A percentile compares a stretch with the other conserved stretches of the same genome.
These are phyloP conservation scores for Canavalia ensiformis DNA, from an alignment of 306 rosid genomes.

Conservation along the genomic window DNA sequence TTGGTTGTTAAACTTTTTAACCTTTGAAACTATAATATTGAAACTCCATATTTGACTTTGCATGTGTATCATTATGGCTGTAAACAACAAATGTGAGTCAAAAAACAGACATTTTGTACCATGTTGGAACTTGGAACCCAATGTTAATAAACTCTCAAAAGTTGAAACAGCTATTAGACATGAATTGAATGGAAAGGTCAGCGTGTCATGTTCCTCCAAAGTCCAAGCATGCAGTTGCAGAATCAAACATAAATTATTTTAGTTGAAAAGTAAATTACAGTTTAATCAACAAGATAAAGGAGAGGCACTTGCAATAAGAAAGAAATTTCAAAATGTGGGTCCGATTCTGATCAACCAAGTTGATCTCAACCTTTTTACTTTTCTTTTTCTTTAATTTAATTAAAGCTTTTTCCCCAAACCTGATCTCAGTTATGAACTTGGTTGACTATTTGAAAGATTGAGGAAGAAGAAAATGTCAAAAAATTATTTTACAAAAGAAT, in stretches of 20 bases:
- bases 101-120: constrained; percentile 34
- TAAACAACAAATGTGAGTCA: neutral
- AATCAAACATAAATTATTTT: constrained; percentile 21
- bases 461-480: neutral
- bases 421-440: constrained; percentile 13
- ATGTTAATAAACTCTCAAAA: constrained; percentile 28
- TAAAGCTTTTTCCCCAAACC: constrained; percentile 13
- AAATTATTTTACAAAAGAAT: too few species aligned
- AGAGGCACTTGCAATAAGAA: neutral
- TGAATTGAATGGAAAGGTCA: constrained; percentile 14
- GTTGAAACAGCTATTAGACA: neutral
- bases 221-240: constrained; percentile 26
- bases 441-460: constrained; percentile 46
- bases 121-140: constrained; percentile 46
- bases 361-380: constrained; percentile 5
- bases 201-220: constrained; percentile 38
- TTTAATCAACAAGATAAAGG: neutral
- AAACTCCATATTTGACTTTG: constrained; percentile 37
- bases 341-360: constrained; percentile 41
- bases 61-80: neutral
- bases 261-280: neutral
- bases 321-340: constrained; percentile 43
- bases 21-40: constrained; percentile 10
- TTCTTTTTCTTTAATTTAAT: neutral
- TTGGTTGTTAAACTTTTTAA: neutral